Base-by-base conservation (phyloP, 2,329 filamentous ascomycete genomes). In the Teratosphaeriaceae sp. region DNA sequence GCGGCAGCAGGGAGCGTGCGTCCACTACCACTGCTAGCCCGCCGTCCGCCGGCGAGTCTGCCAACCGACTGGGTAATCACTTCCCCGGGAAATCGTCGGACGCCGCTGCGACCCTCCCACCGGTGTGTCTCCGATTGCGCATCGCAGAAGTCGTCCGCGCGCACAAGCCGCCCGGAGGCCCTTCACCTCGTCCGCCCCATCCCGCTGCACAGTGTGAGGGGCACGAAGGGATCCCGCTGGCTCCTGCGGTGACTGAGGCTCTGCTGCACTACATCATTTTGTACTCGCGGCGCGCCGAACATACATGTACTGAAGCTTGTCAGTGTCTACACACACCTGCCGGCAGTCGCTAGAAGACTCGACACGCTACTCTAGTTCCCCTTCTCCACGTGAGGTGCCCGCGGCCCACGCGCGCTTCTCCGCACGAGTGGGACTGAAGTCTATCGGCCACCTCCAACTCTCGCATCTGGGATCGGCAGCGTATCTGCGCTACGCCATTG, bases 111-210 rank as follows among this genome's bases (percentile, higher is more conserved):
- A n/a, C n/a, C n/a, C n/a, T n/a, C n/a, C n/a, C n/a, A n/a, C n/a
- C n/a, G n/a, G n/a, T n/a, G n/a, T n/a, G n/a, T n/a, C n/a, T n/a
- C n/a, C n/a, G n/a, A n/a, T n/a, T n/a, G n/a, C n/a, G n/a, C n/a
- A n/a, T n/a, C n/a, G n/a, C n/a, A n/a, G n/a, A n/a, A n/a, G n/a
- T n/a, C n/a, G n/a, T n/a, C n/a, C n/a, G n/a, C 19, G n/a, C 22
- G 35, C 35, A 38, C 35, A 38, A 38, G 35, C 35, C 35, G 11
- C 23, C n/a, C 35, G 19, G 22, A 22, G 35, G n/a, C 35, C 35
- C 23, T 12, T 7, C 35, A 6, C 12, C 22, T 23, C 35, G 16
- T 38, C 6, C 31, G 27, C 13, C 16, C 19, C 11, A 23, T 38
- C 22, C 35, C 19, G 6, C 22, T 18, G 19, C 21, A 38, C 9